Evolutionary conservation across 441 rosid genomes (phyloP), one percentile per base, ranked within the genome.

Genomic region (Eutrema salsugineum): DNA sequence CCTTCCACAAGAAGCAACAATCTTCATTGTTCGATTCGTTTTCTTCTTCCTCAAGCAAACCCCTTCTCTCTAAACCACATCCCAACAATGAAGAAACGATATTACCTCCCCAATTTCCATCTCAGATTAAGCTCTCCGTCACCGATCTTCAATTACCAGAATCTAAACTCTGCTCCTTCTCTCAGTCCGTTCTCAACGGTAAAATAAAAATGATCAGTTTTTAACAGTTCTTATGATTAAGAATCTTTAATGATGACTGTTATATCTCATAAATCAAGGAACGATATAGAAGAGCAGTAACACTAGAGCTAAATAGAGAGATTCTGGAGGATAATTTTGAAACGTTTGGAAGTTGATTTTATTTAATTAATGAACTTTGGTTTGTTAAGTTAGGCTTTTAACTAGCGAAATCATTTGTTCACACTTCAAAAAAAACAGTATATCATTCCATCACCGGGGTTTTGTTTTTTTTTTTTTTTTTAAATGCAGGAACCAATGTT

Each of bases 171-270:
- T 80, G 96, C 63, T 88, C 96, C 4, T 75, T 87, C 49, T 30
- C 82, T 42, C 98, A 94, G 78, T 86, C 98, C 20, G 68, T 84
- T 56, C 77, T 91, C 60, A 91, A 94, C 78, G 97, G 98, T 94
- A 86, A 63, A 38, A 14, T 8, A 1, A 17, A 17, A 19, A 8
- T 16, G 42, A 12, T 8, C n/a, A 10, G 5, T 30, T 39, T 30
- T 39, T 22, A 39, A 20, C 28, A 39, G 14, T 16, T 54, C 4
- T 30, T 53, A 28, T 12, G 38, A 27, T 54, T 30, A 54, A 15
- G 22, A 42, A 17, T 40, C 39, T 8, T 61, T 50, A 40, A 16
- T 53, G 42, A 16, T 17, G 16, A 19, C 40, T 32, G 40, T 30
- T 20, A 14, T 22, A 8, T 8, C 17, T 40, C 16, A 12, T 40